phyloP scores from a whole-genome alignment of 371 early-diverging fungal genomes.

The Amoeboaphelidium occidentale region DNA sequence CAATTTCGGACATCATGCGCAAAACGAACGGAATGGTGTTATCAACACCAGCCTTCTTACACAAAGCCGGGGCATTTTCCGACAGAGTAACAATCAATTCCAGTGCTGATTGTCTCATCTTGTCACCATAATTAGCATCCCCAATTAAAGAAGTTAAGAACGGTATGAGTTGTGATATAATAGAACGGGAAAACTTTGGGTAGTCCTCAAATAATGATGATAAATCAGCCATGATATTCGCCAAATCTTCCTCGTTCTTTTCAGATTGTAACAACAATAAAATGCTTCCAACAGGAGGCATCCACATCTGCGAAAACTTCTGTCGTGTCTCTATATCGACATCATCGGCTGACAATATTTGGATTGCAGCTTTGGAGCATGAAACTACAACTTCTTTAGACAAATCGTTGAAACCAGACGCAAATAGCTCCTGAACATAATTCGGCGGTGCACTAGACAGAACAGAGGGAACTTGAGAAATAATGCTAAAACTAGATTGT shows the following conservation, averaged over 20 bases:
- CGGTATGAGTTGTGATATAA: conserved; percentile 37
- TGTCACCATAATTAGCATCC: conserved; percentile 22
- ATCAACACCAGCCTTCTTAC: conserved; percentile 39
- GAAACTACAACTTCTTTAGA: too few relatives aligned
- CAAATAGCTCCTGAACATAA: too few relatives aligned
- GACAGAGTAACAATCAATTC: conserved; percentile 71
- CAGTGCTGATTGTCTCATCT: conserved; percentile 49
- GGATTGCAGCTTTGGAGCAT: conserved; percentile 1
- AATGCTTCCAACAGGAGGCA: neutral
- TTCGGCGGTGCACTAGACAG: neutral
- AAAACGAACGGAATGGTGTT: conserved; percentile 58
- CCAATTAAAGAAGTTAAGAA: conserved; percentile 49
- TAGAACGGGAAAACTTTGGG: conserved; percentile 50
- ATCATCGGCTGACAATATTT: neutral
- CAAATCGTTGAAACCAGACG: too few relatives aligned
- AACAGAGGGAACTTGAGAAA: neutral
- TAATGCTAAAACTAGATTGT: neutral
- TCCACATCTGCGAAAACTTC: neutral
- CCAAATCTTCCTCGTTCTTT: conserved; percentile 41
- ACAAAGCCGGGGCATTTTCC: conserved; percentile 55
- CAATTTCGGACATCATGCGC: conserved; percentile 64
- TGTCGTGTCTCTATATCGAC: neutral
- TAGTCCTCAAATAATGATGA: conserved; percentile 62
- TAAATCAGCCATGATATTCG: conserved; percentile 46
- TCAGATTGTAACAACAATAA: conserved; percentile 18